phyloP scores from a whole-genome alignment of 2,329 filamentous ascomycete genomes.

The Ophiocordyceps camponoti-floridani region DNA sequence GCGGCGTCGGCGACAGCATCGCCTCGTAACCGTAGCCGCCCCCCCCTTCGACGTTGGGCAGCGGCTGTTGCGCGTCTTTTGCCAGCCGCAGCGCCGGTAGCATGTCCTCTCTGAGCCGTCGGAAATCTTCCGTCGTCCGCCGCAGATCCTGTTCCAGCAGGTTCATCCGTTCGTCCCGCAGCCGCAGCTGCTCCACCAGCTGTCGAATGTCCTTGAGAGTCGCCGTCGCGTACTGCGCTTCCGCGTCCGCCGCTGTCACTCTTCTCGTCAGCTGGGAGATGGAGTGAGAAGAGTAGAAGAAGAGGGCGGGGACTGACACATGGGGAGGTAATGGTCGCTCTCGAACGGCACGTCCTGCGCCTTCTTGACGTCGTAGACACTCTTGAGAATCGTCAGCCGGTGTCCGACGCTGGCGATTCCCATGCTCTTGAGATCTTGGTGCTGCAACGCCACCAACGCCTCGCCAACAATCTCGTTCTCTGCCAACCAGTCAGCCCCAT shows the following conservation, averaged over 20 bases:
- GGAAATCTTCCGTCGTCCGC: slow-evolving; percentile 73
- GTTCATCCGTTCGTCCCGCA: slow-evolving; percentile 80
- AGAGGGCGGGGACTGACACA: slow-evolving; percentile 40
- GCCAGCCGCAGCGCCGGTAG: slow-evolving; percentile 76
- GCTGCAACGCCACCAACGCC: slow-evolving; percentile 70
- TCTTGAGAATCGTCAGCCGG: slow-evolving; percentile 85
- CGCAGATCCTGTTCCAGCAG: slow-evolving; percentile 69
- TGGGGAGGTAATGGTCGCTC: slow-evolving; percentile 80
- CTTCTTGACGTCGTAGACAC: slow-evolving; percentile 89
- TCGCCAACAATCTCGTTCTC: slow-evolving; percentile 93
- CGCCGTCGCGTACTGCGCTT: slow-evolving; percentile 68
- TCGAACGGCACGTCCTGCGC: slow-evolving; percentile 84
- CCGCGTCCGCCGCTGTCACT: slow-evolving; percentile 63
- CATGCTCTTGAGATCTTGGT: slow-evolving; percentile 91
- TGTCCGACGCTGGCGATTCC: slow-evolving; percentile 86
- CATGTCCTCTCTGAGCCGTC: slow-evolving; percentile 76
- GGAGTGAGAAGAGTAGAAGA: not conserved
- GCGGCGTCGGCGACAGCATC: slow-evolving; percentile 24
- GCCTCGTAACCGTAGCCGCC: slow-evolving; percentile 30
- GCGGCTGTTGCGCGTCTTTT: slow-evolving; percentile 80
- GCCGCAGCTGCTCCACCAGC: slow-evolving; percentile 72
- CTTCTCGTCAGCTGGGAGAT: too few relatives aligned
- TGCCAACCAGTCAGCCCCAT: slow-evolving; percentile 16
- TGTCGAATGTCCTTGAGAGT: slow-evolving; percentile 87
- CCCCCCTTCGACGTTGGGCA: slow-evolving; percentile 35